Evolutionary conservation across 2,329 filamentous ascomycete genomes (phyloP), one percentile per base, ranked within the genome.

Genomic region (Fusarium sp.): DNA sequence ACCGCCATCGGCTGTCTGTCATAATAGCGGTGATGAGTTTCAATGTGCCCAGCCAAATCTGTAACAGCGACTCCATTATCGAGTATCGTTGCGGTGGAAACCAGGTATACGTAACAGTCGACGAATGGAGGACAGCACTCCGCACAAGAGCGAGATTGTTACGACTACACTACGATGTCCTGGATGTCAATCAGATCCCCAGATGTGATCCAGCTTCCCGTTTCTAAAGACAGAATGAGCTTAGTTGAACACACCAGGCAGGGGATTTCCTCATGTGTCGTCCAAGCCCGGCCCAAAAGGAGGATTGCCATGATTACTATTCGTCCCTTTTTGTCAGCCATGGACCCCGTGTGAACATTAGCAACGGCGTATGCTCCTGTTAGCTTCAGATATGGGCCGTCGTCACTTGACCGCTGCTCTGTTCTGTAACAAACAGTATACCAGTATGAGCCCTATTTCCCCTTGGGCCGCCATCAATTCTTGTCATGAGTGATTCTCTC

Each of bases 391-490:
- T 75, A 70, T 69, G 65, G 65, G 65, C 60, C 73, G 52, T 60
- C 69, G 58, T 75, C 73, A 74, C 69, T 76, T 75, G 74, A 75
- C 74, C 73, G 71, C 74, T 62, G 74, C 71, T 74, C 70, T 63
- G 54, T 50, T 58, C 57, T 67, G 64, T 67, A 62, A 63, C 64
- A 63, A 46, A 48, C 42, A 40, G 63, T 45, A 55, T 53, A 46
- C 20, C 35, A 53, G 60, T 55, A 63, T 68, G 57, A 61, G 48
- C 42, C 41, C 57, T 67, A 20, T 67, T 46, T 46, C 59, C 46
- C 61, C 67, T 72, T 67, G 26, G 72, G 64, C 68, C 65, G 70
- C 74, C 57, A 75, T 75, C 64, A 69, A 74, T 74, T 70, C 67
- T 64, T 67, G 62, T 67, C 48, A 59, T 53, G 56, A 65, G 72